Percentiles rank a stretch among this genome's conserved stretches.
These are phyloP conservation scores for Oryza meridionalis DNA, from an alignment of 176 grass and related monocot species.

Conservation along the genomic window DNA sequence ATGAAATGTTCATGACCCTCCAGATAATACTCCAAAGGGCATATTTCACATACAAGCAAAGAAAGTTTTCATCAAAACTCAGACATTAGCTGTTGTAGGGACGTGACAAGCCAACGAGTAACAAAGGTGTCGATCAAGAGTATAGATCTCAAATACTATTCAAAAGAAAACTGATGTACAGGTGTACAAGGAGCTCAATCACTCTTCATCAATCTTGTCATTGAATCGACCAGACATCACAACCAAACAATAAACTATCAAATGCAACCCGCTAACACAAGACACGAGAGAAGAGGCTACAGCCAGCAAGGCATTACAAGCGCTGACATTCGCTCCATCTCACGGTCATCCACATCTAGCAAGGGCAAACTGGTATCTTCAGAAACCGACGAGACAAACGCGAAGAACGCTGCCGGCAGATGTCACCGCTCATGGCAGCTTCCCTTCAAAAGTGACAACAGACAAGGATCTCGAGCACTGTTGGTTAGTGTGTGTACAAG, in stretches of 20 bases:
- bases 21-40: not conserved
- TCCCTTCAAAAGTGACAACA: slow-evolving; percentile 27
- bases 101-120: not conserved
- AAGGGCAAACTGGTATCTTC: not conserved
- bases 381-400: not conserved
- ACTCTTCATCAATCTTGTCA: slow-evolving; percentile 22
- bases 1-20: not conserved
- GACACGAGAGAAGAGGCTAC: slow-evolving; percentile 7
- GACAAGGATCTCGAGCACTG: slow-evolving; percentile 29
- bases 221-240: slow-evolving; percentile 31
- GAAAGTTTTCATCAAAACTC: not conserved
- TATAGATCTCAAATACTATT: not conserved
- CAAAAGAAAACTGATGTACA: slow-evolving; percentile 37
- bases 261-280: slow-evolving; percentile 42
- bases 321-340: not conserved
- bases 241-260: slow-evolving; percentile 36
- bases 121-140: not conserved
- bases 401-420: slow-evolving; percentile 6
- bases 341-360: not conserved
- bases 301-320: slow-evolving; percentile 22
- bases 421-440: slow-evolving; percentile 29
- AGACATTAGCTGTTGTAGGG: not conserved
- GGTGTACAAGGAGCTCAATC: not conserved
- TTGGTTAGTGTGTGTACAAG: slow-evolving; percentile 57
- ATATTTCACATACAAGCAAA: not conserved